These are phyloP conservation scores for Phytophthora vignae DNA, from an alignment of 352 stramenopile genomes.

Conservation along the genomic window DNA sequence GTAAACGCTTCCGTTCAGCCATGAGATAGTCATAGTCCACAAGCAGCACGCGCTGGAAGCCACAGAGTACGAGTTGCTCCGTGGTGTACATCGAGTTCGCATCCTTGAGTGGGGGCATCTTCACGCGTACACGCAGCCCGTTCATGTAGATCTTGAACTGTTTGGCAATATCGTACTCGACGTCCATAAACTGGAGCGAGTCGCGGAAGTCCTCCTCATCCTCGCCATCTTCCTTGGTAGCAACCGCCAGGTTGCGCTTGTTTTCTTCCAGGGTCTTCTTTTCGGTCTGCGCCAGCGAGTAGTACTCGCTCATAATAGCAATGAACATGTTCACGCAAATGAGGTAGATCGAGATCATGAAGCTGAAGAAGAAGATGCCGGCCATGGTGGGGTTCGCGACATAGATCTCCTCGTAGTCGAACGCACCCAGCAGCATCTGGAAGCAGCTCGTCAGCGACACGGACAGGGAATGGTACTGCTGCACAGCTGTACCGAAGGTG, in stretches of 20 bases:
- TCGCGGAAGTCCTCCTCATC: constrained; percentile 57
- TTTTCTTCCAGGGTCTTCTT: constrained; percentile 72
- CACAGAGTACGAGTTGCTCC: constrained; percentile 61
- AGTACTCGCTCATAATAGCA: constrained; percentile 88
- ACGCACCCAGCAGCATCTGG: constrained; percentile 84
- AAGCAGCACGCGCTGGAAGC: constrained; percentile 74
- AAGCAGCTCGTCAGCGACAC: constrained; percentile 80
- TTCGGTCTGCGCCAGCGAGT: constrained; percentile 73
- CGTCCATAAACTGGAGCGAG: constrained; percentile 65
- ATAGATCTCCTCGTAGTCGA: constrained; percentile 81
- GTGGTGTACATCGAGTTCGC: constrained; percentile 45
- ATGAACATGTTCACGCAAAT: constrained; percentile 90
- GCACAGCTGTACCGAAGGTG: constrained; percentile 69
- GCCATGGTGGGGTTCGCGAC: constrained; percentile 74
- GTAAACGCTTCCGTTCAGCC: constrained; percentile 69
- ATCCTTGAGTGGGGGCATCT: constrained; percentile 56
- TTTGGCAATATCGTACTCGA: constrained; percentile 83
- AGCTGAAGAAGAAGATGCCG: constrained; percentile 85
- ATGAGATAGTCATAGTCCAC: constrained; percentile 81
- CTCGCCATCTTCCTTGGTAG: constrained; percentile 23
- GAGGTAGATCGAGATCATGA: constrained; percentile 84
- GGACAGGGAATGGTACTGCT: constrained; percentile 77
- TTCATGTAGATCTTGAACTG: constrained; percentile 71
- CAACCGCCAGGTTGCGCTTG: constrained; percentile 44
- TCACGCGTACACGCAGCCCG: constrained; percentile 64